phyloP scores from a whole-genome alignment of 148 eudicot genomes.

The Rhododendron mucronatum region DNA sequence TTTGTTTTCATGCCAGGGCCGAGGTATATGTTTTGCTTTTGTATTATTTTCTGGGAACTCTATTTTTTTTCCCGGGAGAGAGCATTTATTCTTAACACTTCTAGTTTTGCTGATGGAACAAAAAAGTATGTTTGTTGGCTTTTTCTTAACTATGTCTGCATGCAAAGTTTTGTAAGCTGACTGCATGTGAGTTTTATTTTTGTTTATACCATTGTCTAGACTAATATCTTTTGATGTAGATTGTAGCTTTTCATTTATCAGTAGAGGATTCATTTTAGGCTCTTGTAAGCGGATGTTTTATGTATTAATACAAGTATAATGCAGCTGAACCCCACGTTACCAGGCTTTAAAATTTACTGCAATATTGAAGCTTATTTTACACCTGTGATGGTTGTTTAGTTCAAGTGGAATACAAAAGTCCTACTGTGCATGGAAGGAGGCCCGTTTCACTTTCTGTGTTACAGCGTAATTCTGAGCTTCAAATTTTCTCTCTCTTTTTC shows the following conservation, averaged over 20 bases:
- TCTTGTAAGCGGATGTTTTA: not conserved
- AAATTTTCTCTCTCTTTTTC: not conserved
- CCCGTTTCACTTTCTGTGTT: not conserved
- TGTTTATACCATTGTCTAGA: not conserved
- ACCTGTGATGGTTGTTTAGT: not conserved
- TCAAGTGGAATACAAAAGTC: not conserved
- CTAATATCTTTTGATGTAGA: not conserved
- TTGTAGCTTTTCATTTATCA: not conserved
- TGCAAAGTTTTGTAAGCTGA: not conserved
- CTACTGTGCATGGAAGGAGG: not conserved
- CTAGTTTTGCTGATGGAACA: not conserved
- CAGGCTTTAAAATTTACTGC: not conserved
- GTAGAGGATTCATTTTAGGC: not conserved
- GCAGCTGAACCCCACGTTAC: not conserved
- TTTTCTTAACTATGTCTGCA: not conserved
- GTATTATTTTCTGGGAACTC: not conserved
- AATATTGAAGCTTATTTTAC: not conserved
- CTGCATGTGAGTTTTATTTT: not conserved
- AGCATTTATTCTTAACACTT: not conserved
- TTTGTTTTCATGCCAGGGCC: not conserved
- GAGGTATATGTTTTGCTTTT: not conserved
- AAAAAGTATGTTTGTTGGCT: not conserved
- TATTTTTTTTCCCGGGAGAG: not conserved
- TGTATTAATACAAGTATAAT: not conserved
- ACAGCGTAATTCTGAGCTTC: not conserved